Base-by-base conservation (phyloP, 495 filamentous ascomycete species). In the Staphylotrichum tortipilum region DNA sequence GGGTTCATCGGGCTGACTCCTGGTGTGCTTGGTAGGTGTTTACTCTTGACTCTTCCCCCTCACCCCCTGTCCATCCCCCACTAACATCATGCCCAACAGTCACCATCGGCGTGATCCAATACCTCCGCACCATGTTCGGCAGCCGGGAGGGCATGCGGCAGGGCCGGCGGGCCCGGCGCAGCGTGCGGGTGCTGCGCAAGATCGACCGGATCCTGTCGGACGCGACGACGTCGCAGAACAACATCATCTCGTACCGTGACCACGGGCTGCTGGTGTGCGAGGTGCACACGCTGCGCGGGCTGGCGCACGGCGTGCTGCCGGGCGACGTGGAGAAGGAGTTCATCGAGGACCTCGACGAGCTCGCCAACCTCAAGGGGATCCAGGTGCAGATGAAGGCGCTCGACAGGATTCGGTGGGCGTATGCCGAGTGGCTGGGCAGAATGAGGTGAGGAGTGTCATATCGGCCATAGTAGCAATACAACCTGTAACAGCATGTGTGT, bases 1-100 rank as follows among this genome's bases (percentile, higher is more conserved):
- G 92, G 89, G 61, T 94, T 98, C 60, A 80, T 98, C 38, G 89
- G 90, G 8, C 67, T 98, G 33, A 95, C 92, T 1, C 92, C 92
- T 10, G 89, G 92, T 3, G 74, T 95, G 12, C 67, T 98, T 39
- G 63, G 63, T 64, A 28, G 38, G 61, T 54, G n/a, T 28, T 12
- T 17, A 31, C 1, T 6, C 37, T 15, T 17, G n/a, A 7, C 14
- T 9, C 8, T 17, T 23, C 34, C 3, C 10, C 4, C 15, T 34
- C 9, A 43, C 21, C 38, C 9, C 7, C 11, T 7, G 11, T 17
- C n/a, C n/a, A n/a, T n/a, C 33, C n/a, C 7, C 33, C 12, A 18
- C 60, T 63, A 55, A 62, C 50, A 34, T n/a, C n/a, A n/a, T 23
- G 10, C 12, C 10, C 2, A 9, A 18, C 42, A 66, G 88, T 96